These are phyloP conservation scores for Nematocida sp. DNA, from an alignment of 371 early-diverging fungal genomes.

Conservation along the genomic window DNA sequence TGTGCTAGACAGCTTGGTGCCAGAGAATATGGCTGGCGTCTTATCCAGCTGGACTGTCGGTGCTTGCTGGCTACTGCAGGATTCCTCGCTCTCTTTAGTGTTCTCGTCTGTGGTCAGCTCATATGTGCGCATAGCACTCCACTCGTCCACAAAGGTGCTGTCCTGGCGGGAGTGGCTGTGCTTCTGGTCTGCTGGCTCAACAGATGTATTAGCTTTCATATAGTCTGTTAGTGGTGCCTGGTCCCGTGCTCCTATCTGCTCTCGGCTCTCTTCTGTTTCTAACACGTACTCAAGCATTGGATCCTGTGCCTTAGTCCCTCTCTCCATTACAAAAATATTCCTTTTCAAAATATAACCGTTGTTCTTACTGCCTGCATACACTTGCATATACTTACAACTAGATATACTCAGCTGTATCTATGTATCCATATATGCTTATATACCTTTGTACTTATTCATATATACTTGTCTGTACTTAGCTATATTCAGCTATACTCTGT, in stretches of 20 bases:
- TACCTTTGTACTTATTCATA: too few species aligned
- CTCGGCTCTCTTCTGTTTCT: not conserved
- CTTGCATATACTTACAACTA: not conserved
- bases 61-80: too few species aligned
- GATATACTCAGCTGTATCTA: too few species aligned
- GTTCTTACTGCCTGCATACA: not conserved
- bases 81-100: not conserved
- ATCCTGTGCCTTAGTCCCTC: not conserved
- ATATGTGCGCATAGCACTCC: not conserved
- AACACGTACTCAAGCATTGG: conserved; percentile 14
- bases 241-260: too few species aligned
- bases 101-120: not conserved
- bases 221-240: not conserved
- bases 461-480: too few species aligned
- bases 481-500: too few species aligned
- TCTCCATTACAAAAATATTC: conserved; percentile 19
- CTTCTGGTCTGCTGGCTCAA: not conserved
- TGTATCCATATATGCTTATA: too few species aligned
- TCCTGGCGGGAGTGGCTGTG: not conserved
- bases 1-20: not conserved
- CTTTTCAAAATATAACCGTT: not conserved
- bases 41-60: not conserved
- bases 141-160: not conserved
- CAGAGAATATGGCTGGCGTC: not conserved
- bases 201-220: not conserved